Base-by-base conservation (phyloP, 2,329 filamentous ascomycete genomes). In the Orbilia ellipsospora region DNA sequence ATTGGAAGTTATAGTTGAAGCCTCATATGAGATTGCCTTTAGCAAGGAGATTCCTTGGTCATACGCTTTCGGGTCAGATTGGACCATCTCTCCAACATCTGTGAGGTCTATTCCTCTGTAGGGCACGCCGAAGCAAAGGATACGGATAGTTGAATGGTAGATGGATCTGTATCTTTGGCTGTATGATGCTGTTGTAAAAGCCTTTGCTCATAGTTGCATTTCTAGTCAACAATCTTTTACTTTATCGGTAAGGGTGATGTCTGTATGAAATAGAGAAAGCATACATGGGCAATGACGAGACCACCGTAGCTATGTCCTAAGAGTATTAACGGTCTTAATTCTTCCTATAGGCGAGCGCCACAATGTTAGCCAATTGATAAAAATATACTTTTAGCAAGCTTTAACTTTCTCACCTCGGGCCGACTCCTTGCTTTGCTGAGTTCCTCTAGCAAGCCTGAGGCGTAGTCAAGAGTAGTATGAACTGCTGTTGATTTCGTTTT, bases 281-380 rank as follows among this genome's bases (percentile, higher is more conserved):
- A 23, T 52, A 75, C 72, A 36, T 69, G 59, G 6, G 63, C 13
- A 15, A 75, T 60, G 31, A 75, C 59, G 12, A 75, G 28, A 1
- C 72, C 72, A 2, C 72, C 72, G 23, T 75, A 75, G 18, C 72
- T 75, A 54, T 75, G 72, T 2, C 72, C 69, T 13, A 75, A 13
- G 1, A 75, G 40, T n/a, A 75, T 40, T 5, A 75, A 16, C 15
- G 72, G 72, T 23, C 72, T 63, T 20, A 62, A 10, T 23, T 26
- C 44, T 16, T 68, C 59, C 60, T 75, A 23, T 44, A 23, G 20
- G 26, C 10, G 1, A 48, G 44, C 13, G 1, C 2, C 16, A 48
- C 8, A 2, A 36, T 36, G 10, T 36, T 36, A 36, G 31, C 10
- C 2, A 36, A 36, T 2, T 6, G 8, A 23, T 4, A 23, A 23